Evolutionary conservation across 352 stramenopile genomes (phyloP), one percentile per base, ranked within the genome.

Genomic region (Globisporangium carolinianum): DNA sequence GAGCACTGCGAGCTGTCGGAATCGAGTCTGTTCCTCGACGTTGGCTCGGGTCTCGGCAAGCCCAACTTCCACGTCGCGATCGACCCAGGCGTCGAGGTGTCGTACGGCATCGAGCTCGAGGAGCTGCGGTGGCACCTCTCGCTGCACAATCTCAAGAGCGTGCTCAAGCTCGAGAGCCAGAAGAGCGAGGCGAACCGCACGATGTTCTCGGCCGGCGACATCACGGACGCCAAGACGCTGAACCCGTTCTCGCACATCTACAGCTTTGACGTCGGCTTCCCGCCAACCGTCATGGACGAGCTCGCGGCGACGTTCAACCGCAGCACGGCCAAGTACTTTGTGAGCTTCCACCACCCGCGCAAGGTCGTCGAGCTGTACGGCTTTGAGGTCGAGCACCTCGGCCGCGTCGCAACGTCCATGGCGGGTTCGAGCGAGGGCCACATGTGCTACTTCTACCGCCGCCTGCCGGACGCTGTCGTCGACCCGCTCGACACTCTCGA

Each of bases 191-290:
- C 55, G 9, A 75, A 75, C 36, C 66, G 66, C 24, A 95, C 83
- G 35, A 83, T 97, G 42, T 98, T 99, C 61, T 86, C 91, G 3
- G 83, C 90, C 7, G 93, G 91, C 9, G 94, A 99, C 70, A 98
- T 99, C 58, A 97, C 86, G 10, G 69, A 96, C 60, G 96, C 95
- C 0, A 76, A 87, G 39, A 96, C 84, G 37, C 95, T 99, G 43
- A 91, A 99, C 72, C 96, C 95, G 0, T 99, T 99, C 63, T 98
- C 96, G 6, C 97, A 99, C 71, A 85, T 99, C 18, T 99, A 99
- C 72, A 98, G 97, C 81, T 99, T 98, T 68, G 96, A 98, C 58
- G 95, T 98, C 56, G 97, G 96, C 12, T 98, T 99, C 66, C 97
- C 97, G n/a, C 95, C 96, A 1, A 68, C 83, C 43, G 88, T 98